phyloP scores from a whole-genome alignment of 306 rosid genomes.

The Hippophae rhamnoides region DNA sequence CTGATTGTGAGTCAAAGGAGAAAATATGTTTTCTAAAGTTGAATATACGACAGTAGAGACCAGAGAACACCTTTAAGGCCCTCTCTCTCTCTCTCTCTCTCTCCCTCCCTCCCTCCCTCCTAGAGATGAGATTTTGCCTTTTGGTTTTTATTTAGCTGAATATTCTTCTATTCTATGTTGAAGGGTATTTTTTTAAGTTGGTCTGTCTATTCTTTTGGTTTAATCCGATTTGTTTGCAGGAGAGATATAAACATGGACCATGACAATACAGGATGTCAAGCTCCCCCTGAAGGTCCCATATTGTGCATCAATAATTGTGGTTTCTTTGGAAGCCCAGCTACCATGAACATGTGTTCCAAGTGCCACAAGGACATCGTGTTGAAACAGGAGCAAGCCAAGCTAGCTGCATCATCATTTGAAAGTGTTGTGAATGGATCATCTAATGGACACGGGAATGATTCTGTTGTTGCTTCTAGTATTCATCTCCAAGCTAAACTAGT shows the following conservation, averaged over 20 bases:
- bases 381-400: conserved; percentile 78
- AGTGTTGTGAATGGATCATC: conserved; percentile 76
- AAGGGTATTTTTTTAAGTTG: not conserved
- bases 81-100: no score
- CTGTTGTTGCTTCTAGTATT: conserved; percentile 26
- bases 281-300: conserved; percentile 81
- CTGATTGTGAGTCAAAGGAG: no score
- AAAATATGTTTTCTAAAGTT: no score
- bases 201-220: conserved; percentile 1
- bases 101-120: no score
- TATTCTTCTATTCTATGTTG: no score
- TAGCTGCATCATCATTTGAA: conserved; percentile 78
- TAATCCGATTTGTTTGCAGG: conserved; percentile 29
- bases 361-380: conserved; percentile 79
- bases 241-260: conserved; percentile 65
- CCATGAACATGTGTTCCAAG: conserved; percentile 94
- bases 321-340: conserved; percentile 80
- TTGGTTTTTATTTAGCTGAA: no score
- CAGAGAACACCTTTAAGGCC: no score
- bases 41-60: no score
- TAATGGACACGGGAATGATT: conserved; percentile 40
- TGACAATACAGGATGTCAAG: conserved; percentile 86
- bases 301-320: conserved; percentile 87
- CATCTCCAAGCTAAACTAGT: conserved; percentile 30
- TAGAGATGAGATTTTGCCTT: no score